Conservation (phyloP, 108 stramenopile species). For the Craspedostauros australis region DNA sequence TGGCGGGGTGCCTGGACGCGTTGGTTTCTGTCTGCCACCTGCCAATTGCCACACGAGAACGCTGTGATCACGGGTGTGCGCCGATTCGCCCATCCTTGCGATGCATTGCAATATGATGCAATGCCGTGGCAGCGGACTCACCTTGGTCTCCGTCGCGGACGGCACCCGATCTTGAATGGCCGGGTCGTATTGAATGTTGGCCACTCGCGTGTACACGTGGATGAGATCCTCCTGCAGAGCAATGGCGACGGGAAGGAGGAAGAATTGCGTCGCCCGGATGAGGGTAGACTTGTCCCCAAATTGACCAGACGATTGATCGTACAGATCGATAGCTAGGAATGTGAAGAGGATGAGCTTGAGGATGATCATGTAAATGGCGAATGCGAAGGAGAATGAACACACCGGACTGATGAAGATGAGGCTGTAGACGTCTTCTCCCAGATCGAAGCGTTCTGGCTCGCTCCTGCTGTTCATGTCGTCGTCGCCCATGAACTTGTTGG, state of each 20-base stretch:
- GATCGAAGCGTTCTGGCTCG: slow-evolving; percentile 29
- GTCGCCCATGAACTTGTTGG: not conserved
- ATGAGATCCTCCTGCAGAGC: slow-evolving; percentile 58
- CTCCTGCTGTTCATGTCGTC: not conserved
- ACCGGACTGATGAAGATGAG: slow-evolving; percentile 36
- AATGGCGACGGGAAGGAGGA: slow-evolving; percentile 46
- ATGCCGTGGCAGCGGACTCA: too few species aligned
- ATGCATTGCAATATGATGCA: too few species aligned
- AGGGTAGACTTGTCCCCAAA: slow-evolving; percentile 7
- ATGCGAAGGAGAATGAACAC: slow-evolving; percentile 27
- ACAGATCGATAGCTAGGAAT: slow-evolving; percentile 27
- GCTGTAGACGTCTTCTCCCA: slow-evolving; percentile 47
- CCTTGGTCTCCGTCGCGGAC: slow-evolving; percentile 24
- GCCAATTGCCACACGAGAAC: slow-evolving; percentile 24
- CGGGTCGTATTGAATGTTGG: slow-evolving; percentile 35
- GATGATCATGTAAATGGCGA: slow-evolving; percentile 24
- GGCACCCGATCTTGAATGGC: slow-evolving; percentile 17
- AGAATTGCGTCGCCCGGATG: slow-evolving; percentile 34
- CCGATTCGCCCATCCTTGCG: too few species aligned
- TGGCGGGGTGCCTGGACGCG: too few species aligned
- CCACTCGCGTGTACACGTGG: slow-evolving; percentile 26
- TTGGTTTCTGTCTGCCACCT: too few species aligned
- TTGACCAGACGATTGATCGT: slow-evolving; percentile 6
- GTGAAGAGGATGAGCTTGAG: slow-evolving; percentile 33
- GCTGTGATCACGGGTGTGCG: too few species aligned